Conservation (phyloP, 2,329 filamentous ascomycete genomes). For the Exophiala sp. region DNA sequence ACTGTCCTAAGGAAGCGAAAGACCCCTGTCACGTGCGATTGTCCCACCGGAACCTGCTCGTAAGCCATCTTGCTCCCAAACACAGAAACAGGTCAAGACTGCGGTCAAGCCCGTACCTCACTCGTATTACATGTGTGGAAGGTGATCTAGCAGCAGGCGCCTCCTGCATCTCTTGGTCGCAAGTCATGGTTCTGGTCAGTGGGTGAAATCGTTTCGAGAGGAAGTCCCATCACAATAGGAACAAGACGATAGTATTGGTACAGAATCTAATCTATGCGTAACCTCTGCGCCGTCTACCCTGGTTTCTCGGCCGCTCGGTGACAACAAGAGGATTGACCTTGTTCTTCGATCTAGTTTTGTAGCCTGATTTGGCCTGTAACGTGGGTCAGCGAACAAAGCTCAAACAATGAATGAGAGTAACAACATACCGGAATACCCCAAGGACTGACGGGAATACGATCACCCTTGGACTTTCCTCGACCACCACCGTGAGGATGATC, state of each 20-base stretch:
- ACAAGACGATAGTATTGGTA: constrained; percentile 6
- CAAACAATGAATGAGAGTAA: constrained; percentile 3
- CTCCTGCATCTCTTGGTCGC: too few relatives aligned
- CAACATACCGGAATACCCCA: constrained; percentile 87
- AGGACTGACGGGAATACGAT: constrained; percentile 86
- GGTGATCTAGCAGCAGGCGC: too few relatives aligned
- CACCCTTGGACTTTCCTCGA: constrained; percentile 98
- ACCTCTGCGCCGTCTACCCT: constrained; percentile 67
- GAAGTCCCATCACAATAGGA: not conserved
- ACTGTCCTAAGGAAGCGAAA: too few relatives aligned
- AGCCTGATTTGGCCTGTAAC: constrained; percentile 53
- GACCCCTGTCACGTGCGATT: too few relatives aligned
- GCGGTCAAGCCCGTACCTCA: too few relatives aligned
- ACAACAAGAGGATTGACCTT: constrained; percentile 93
- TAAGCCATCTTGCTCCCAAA: too few relatives aligned
- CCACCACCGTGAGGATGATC: constrained; percentile 99
- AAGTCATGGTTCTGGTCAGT: too few relatives aligned
- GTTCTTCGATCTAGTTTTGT: constrained; percentile 83
- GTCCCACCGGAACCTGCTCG: too few relatives aligned
- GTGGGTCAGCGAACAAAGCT: constrained; percentile 8
- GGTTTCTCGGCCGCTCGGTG: constrained; percentile 73
- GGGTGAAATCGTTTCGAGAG: too few relatives aligned
- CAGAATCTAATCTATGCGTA: constrained; percentile 17
- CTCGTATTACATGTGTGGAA: too few relatives aligned
- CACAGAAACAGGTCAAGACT: too few relatives aligned